phyloP scores from a whole-genome alignment of 2,329 filamentous ascomycete species.

The Alternaria rosae region DNA sequence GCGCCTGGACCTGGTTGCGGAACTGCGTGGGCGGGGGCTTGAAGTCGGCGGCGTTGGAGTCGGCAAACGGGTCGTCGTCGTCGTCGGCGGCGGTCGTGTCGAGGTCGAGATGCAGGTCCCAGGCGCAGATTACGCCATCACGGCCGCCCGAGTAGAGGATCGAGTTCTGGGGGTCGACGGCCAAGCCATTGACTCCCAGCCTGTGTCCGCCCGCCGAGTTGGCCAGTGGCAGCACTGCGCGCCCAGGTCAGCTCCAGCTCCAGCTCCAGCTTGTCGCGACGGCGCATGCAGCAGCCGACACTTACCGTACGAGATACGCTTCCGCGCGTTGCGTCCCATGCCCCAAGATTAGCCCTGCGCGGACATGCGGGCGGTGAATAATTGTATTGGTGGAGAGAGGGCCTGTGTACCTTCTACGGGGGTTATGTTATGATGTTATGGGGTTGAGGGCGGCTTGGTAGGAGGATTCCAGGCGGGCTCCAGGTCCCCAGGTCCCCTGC shows the following conservation, averaged over 20 bases:
- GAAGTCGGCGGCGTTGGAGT: conserved; percentile 40
- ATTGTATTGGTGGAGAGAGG: not conserved
- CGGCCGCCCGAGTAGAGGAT: conserved; percentile 95
- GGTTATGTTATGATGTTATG: not conserved
- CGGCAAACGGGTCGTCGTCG: conserved; percentile 54
- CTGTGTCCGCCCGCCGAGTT: conserved; percentile 84
- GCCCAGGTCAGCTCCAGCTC: conserved; percentile 20
- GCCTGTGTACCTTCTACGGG: not conserved
- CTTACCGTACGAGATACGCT: conserved; percentile 62
- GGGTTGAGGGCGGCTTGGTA: conserved; percentile 8
- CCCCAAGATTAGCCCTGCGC: conserved; percentile 26
- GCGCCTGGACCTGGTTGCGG: conserved; percentile 74
- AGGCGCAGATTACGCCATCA: conserved; percentile 94
- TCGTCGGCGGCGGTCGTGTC: conserved; percentile 31
- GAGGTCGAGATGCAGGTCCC: conserved; percentile 82
- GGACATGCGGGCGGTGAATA: conserved; percentile 22
- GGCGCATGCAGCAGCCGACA: conserved; percentile 12
- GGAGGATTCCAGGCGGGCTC: conserved; percentile 4
- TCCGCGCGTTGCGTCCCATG: conserved; percentile 62
- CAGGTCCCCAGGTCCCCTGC: conserved; percentile 11
- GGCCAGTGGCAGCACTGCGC: conserved; percentile 72
- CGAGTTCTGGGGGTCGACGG: conserved; percentile 80
- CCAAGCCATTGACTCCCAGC: conserved; percentile 92
- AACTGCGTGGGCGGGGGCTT: conserved; percentile 61
- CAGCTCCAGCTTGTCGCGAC: conserved; percentile 1